phyloP scores from a whole-genome alignment of 345 rosid genomes.

The Toxicodendron radicans region DNA sequence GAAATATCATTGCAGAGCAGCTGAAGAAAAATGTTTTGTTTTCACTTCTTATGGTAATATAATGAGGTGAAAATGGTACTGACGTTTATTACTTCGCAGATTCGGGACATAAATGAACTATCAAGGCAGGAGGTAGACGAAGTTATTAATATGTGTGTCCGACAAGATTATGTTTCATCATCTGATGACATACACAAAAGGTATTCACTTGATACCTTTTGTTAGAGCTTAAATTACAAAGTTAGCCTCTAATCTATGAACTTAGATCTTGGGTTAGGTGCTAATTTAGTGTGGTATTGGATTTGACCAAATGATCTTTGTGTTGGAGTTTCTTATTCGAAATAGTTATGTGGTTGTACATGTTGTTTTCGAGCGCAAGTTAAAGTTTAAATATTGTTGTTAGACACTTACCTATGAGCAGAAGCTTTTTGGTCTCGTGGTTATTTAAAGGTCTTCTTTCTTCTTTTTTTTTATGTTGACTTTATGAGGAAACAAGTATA shows the following conservation, averaged over 20 bases:
- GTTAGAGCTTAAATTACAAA: too few species aligned
- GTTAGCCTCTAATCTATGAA: too few species aligned
- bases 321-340: too few species aligned
- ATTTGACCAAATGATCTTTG: too few species aligned
- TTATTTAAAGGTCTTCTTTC: too few species aligned
- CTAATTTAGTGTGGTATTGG: too few species aligned
- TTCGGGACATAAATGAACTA: constrained; percentile 84
- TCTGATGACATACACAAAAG: constrained; percentile 83
- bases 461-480: not conserved
- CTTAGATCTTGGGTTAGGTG: too few species aligned
- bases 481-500: not conserved
- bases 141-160: constrained; percentile 67
- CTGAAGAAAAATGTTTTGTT: not conserved
- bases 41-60: not conserved
- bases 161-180: constrained; percentile 54
- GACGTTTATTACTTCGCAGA: constrained; percentile 43
- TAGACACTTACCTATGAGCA: too few species aligned
- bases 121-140: constrained; percentile 97
- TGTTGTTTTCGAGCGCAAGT: too few species aligned
- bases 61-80: not conserved
- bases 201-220: constrained; percentile 30
- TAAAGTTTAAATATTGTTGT: too few species aligned
- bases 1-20: not conserved
- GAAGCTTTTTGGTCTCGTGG: too few species aligned
- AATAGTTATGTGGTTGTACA: too few species aligned